These are phyloP conservation scores for Otatea glauca DNA, from an alignment of 176 grass and related monocot genomes.

Conservation along the genomic window DNA sequence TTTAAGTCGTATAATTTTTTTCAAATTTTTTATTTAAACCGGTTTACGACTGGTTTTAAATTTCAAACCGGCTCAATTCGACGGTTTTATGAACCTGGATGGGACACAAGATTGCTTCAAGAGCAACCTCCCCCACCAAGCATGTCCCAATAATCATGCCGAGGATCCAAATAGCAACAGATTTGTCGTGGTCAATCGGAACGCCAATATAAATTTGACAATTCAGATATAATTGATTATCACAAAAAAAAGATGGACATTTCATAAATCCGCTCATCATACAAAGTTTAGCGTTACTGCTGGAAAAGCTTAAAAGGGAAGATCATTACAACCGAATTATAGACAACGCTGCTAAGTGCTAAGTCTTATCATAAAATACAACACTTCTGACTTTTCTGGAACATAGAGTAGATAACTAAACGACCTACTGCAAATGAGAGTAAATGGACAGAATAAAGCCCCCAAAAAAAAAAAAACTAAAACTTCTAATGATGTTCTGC, in stretches of 20 bases:
- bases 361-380: background rate
- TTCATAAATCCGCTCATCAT: background rate
- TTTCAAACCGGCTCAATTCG: too few species aligned
- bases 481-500: background rate
- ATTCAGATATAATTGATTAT: background rate
- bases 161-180: background rate
- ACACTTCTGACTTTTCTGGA: background rate
- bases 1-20: too few species aligned
- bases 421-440: background rate
- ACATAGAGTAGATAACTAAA: background rate
- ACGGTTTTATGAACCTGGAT: too few species aligned
- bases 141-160: background rate
- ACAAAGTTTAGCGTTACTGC: constrained; percentile 6
- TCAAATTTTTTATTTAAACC: too few species aligned
- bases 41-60: too few species aligned
- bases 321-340: background rate
- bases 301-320: background rate
- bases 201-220: background rate
- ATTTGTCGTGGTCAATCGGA: background rate
- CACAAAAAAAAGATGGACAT: background rate
- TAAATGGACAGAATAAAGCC: background rate
- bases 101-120: background rate
- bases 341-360: background rate
- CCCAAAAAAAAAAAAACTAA: background rate
- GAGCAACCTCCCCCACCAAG: background rate